Percentiles rank a stretch among this genome's conserved stretches.
Conservation (phyloP, 1,284 basidiomycete species). For the Singerocomus rubriflavus region DNA sequence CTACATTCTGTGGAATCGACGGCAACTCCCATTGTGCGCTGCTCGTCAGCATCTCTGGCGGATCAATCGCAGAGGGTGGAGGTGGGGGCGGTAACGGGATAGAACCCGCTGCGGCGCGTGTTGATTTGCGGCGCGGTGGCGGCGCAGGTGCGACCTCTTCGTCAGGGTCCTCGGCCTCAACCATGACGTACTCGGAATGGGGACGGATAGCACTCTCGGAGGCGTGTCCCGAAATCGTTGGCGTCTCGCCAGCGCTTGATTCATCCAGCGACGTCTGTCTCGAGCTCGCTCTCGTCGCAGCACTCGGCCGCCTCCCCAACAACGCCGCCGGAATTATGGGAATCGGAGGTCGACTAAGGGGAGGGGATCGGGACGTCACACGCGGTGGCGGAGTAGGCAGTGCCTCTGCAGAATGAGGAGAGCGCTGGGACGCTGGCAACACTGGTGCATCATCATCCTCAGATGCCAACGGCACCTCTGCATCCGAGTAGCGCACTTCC, state of each 20-base stretch:
- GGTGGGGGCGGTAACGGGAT: conserved; percentile 32
- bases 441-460: conserved; percentile 6
- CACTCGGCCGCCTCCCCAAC: conserved; percentile 34
- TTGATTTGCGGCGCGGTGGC: conserved; percentile 42
- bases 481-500: conserved; percentile 46
- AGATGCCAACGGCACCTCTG: conserved; percentile 7
- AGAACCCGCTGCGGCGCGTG: conserved; percentile 35
- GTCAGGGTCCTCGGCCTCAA: conserved; percentile 44
- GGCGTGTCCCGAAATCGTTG: conserved; percentile 10
- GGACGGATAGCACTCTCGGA: conserved; percentile 5
- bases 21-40: conserved; percentile 53
- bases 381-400: conserved; percentile 35
- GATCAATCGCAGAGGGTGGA: conserved; percentile 33
- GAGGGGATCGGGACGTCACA: conserved; percentile 25
- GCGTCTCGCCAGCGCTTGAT: conserved; percentile 12
- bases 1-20: conserved; percentile 41
- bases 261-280: conserved; percentile 38
- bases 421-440: conserved; percentile 28
- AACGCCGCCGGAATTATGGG: conserved; percentile 34
- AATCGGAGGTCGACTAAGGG: conserved; percentile 40
- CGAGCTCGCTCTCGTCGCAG: conserved; percentile 16
- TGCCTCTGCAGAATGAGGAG: conserved; percentile 25
- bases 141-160: conserved; percentile 37
- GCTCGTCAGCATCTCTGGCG: conserved; percentile 18
- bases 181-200: conserved; percentile 60